Percentiles rank a stretch among this genome's conserved stretches.
phyloP scores from a whole-genome alignment of 805 yeast species.

The Suhomyces sp. region DNA sequence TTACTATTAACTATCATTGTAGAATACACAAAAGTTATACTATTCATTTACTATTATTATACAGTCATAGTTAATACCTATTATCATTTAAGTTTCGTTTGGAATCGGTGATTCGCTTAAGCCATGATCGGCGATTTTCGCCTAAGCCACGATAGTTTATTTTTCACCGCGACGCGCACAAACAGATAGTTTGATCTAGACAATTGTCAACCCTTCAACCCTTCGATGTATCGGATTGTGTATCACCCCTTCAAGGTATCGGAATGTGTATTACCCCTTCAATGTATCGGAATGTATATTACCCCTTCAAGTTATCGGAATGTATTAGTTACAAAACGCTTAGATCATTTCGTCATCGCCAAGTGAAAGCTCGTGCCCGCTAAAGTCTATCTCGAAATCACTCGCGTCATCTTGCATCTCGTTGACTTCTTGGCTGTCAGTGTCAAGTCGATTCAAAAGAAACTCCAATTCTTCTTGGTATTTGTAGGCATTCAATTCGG shows the following conservation, averaged over 20 bases:
- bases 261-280: not conserved
- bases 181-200: not conserved
- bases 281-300: no score
- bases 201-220: not conserved
- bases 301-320: no score
- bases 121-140: not conserved
- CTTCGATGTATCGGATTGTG: not conserved
- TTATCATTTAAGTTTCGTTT: not conserved
- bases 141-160: no score
- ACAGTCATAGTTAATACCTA: no score
- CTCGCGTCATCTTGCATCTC: not conserved
- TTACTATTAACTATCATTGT: no score
- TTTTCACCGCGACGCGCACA: not conserved
- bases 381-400: not conserved
- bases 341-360: not conserved
- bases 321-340: not conserved
- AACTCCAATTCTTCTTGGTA: constrained; percentile 21
- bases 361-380: not conserved
- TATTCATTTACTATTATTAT: no score
- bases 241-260: no score
- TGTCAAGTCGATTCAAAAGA: constrained; percentile 10
- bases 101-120: not conserved
- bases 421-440: not conserved
- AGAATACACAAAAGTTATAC: no score
- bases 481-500: constrained; percentile 23